Evolutionary conservation across 257 asterid species (phyloP).

Genomic region (Solanum etuberosum): DNA sequence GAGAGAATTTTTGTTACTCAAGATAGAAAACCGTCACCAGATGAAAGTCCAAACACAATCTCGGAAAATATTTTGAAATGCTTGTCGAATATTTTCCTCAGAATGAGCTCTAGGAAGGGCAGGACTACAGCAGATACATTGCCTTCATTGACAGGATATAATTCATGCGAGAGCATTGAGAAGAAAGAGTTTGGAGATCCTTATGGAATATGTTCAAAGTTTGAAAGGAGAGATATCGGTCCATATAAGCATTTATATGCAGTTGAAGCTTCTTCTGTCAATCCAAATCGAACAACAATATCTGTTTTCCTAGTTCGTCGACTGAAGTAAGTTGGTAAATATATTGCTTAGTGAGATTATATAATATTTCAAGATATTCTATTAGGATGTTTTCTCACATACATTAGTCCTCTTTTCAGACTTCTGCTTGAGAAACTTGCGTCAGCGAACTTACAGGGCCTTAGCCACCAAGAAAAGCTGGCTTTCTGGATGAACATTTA

Average conservation of each 20-base stretch:
- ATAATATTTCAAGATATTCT: neutral
- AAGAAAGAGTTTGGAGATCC: conserved; percentile 47
- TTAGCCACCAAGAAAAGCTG: conserved; percentile 74
- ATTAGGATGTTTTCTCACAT: neutral
- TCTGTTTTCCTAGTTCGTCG: conserved; percentile 59
- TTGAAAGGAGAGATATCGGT: conserved; percentile 63
- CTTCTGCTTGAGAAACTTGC: conserved; percentile 58
- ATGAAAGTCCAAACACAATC: conserved; percentile 48
- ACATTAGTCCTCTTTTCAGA: conserved; percentile 26
- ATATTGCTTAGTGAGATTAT: neutral
- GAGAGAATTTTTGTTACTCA: conserved; percentile 12
- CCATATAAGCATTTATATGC: conserved; percentile 55
- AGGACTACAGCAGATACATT: conserved; percentile 32
- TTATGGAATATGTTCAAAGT: conserved; percentile 40
- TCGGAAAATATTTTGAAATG: conserved; percentile 80
- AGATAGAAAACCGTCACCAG: conserved; percentile 15
- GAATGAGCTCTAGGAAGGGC: conserved; percentile 53
- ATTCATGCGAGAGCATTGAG: conserved; percentile 18
- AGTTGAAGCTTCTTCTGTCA: conserved; percentile 46
- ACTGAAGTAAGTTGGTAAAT: conserved; percentile 36
- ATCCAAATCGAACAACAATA: conserved; percentile 47
- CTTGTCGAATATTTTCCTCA: conserved; percentile 45
- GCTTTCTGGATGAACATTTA: conserved; percentile 94
- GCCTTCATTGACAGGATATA: conserved; percentile 23
- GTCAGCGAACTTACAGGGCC: conserved; percentile 47